Evolutionary conservation across 1,284 basidiomycete genomes (phyloP).

Genomic region (Malassezia nana): DNA sequence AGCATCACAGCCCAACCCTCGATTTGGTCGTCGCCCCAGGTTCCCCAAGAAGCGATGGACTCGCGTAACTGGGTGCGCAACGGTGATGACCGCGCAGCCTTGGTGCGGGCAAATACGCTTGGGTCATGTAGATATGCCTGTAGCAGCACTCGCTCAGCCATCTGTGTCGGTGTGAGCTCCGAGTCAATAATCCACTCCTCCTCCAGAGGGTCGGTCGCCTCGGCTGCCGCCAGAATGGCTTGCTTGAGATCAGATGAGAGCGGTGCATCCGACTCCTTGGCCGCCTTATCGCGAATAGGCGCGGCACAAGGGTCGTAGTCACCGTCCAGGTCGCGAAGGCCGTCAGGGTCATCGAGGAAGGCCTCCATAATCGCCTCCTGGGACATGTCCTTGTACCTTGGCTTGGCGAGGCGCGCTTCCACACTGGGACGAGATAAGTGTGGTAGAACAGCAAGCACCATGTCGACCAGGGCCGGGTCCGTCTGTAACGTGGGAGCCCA

Average conservation of each 20-base stretch:
- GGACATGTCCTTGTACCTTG: background rate
- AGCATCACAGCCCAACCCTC: conserved; percentile 16
- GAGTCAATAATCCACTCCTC: background rate
- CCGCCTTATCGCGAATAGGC: background rate
- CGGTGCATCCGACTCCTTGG: background rate
- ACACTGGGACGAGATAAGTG: conserved; percentile 4
- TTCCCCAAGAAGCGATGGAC: background rate
- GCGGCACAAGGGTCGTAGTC: conserved; percentile 1
- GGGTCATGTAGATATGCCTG: conserved; percentile 6
- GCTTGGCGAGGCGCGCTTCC: conserved; percentile 1
- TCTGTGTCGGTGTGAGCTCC: background rate
- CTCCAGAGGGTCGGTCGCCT: background rate
- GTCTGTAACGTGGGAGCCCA: background rate
- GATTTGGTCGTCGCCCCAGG: conserved; percentile 12
- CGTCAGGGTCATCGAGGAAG: conserved; percentile 17
- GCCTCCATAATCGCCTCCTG: conserved; percentile 6
- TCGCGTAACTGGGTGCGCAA: conserved; percentile 11
- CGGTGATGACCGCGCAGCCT: background rate
- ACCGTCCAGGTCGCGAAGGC: conserved; percentile 8
- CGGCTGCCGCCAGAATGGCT: conserved; percentile 13
- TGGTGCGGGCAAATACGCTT: conserved; percentile 10
- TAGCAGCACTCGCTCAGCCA: conserved; percentile 2
- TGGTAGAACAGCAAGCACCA: conserved; percentile 8
- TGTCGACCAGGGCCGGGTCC: conserved; percentile 4
- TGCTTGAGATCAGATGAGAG: conserved; percentile 13